phyloP scores from a whole-genome alignment of 164 flowering plant species.

The Umbellularia californica region DNA sequence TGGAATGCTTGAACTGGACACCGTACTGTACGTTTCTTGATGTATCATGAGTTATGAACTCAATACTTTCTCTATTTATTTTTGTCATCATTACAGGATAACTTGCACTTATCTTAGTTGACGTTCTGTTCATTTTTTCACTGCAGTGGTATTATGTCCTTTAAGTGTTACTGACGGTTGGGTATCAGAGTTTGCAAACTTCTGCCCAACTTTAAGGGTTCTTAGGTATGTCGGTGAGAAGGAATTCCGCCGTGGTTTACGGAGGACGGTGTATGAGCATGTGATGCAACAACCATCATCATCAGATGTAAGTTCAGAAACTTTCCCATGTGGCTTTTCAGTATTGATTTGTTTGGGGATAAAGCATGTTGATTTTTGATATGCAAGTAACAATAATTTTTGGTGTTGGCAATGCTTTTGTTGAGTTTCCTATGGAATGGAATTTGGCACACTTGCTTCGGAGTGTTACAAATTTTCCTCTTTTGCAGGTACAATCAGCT shows the following conservation, averaged over 20 bases:
- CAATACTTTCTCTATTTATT: too few species aligned
- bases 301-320: slow-evolving; percentile 37
- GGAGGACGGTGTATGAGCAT: slow-evolving; percentile 40
- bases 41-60: too few species aligned
- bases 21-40: too few species aligned
- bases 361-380: background rate
- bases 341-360: background rate
- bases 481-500: slow-evolving; percentile 33
- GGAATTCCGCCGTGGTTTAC: slow-evolving; percentile 45
- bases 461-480: background rate
- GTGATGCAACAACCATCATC: slow-evolving; percentile 29
- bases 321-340: background rate
- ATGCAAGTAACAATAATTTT: background rate
- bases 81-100: background rate
- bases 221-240: slow-evolving; percentile 78
- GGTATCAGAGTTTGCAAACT: slow-evolving; percentile 69
- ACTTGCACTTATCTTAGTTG: background rate
- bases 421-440: background rate
- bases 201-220: slow-evolving; percentile 53
- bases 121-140: slow-evolving; percentile 7
- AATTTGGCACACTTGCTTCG: background rate
- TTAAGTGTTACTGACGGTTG: slow-evolving; percentile 92
- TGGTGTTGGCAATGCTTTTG: background rate
- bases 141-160: slow-evolving; percentile 87
- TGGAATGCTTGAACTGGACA: too few species aligned